A percentile compares a stretch with the other conserved stretches of the same genome.
Conservation (phyloP, 1,284 basidiomycete genomes). For the Ustilago hordei region DNA sequence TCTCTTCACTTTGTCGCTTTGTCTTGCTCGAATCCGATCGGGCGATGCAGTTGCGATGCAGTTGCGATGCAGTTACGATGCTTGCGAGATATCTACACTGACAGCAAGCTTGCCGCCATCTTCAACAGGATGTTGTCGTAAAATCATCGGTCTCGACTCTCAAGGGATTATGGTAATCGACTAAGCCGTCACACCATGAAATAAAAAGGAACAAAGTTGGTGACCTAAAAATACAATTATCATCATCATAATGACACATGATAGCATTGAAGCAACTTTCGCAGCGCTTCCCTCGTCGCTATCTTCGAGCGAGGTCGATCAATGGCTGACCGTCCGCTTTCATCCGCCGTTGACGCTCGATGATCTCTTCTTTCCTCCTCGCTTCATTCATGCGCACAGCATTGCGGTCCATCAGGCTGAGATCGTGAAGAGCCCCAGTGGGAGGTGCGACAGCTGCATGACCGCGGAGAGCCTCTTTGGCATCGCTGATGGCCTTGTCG, state of each 20-base stretch:
- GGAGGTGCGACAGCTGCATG: constrained; percentile 19
- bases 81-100: background rate
- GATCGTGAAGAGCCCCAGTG: constrained; percentile 32
- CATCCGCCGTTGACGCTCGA: constrained; percentile 43
- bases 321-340: constrained; percentile 49
- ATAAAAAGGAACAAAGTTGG: background rate
- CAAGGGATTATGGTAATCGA: background rate
- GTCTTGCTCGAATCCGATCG: background rate
- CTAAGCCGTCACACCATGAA: background rate
- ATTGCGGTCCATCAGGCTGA: constrained; percentile 44
- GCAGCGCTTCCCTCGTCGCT: background rate
- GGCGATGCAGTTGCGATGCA: background rate
- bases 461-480: constrained; percentile 46
- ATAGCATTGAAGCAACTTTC: background rate
- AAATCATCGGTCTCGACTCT: background rate
- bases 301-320: constrained; percentile 41
- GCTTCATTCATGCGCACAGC: constrained; percentile 28
- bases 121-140: background rate
- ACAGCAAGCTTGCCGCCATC: background rate
- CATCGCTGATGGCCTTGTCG: constrained; percentile 50
- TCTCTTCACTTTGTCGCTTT: background rate
- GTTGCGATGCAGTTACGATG: background rate
- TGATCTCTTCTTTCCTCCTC: constrained; percentile 35
- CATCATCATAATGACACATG: background rate
- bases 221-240: constrained; percentile 17